Evolutionary conservation across 2,329 filamentous ascomycete species (phyloP).

Genomic region (Laburnicola sp.): DNA sequence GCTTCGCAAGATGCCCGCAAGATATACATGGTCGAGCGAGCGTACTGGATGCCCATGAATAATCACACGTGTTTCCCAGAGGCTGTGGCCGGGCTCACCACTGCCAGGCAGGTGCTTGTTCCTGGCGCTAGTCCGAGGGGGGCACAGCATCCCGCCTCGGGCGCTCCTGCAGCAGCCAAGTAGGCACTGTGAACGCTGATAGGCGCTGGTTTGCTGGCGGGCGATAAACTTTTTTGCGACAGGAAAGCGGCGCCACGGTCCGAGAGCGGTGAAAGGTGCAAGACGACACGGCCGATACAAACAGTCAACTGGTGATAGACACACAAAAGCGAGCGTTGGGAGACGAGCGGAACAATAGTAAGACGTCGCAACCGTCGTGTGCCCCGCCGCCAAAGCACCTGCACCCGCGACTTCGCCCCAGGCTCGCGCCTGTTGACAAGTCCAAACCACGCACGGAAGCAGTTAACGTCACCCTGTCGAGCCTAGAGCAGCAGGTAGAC

Average conservation of each 20-base stretch:
- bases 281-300: background rate
- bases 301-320: background rate
- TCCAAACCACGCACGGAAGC: constrained; percentile 26
- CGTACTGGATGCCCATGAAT: too few species aligned
- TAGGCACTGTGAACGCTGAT: constrained; percentile 2
- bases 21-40: too few species aligned
- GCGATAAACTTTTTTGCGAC: constrained; percentile 12
- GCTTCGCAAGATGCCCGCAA: too few species aligned
- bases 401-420: constrained; percentile 9
- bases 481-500: constrained; percentile 4
- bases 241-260: constrained; percentile 6
- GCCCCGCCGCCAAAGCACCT: constrained; percentile 1
- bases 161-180: background rate
- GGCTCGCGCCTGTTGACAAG: constrained; percentile 30
- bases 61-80: too few species aligned
- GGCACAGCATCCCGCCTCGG: too few species aligned
- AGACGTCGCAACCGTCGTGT: background rate
- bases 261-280: constrained; percentile 16
- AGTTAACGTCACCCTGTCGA: constrained; percentile 25
- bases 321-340: background rate
- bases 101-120: background rate
- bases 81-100: too few species aligned
- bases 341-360: background rate
- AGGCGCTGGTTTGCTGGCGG: constrained; percentile 4
- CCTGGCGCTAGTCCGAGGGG: background rate